Conservation (phyloP, 75 land plant species). For the Pinus taeda region DNA sequence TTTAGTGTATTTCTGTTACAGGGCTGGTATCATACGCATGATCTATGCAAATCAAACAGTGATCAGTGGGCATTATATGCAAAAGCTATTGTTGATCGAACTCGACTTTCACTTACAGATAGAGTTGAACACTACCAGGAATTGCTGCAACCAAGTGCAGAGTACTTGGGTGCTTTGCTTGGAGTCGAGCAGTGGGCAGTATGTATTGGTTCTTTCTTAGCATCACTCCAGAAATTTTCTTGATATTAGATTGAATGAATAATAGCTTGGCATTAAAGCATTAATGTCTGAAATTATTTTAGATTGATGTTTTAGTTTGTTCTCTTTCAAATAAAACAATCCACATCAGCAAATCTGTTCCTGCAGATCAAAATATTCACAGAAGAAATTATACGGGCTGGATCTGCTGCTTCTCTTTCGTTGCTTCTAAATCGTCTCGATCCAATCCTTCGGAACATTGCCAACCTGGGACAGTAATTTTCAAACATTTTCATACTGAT, state of each 20-base stretch:
- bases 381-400: slow-evolving; percentile 63
- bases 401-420: slow-evolving; percentile 60
- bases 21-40: slow-evolving; percentile 14
- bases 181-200: slow-evolving; percentile 62
- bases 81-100: slow-evolving; percentile 61
- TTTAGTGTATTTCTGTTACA: slow-evolving; percentile 3
- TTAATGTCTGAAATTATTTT: background rate
- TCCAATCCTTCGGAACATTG: slow-evolving; percentile 53
- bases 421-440: slow-evolving; percentile 49
- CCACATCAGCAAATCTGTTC: background rate
- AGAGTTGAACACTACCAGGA: slow-evolving; percentile 57
- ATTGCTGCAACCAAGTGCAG: slow-evolving; percentile 56
- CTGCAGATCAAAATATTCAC: slow-evolving; percentile 63
- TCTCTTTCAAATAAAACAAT: background rate
- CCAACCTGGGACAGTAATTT: slow-evolving; percentile 60
- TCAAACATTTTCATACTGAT: background rate
- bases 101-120: slow-evolving; percentile 44
- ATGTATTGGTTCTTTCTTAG: slow-evolving; percentile 11
- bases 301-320: background rate
- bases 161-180: slow-evolving; percentile 58
- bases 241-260: background rate
- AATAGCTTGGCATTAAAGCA: background rate
- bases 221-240: background rate
- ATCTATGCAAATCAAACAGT: slow-evolving; percentile 19
- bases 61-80: slow-evolving; percentile 50